Percentiles rank a stretch among this genome's conserved stretches.
Evolutionary conservation across 176 grass and related monocot genomes (phyloP).

Genomic region (Oryza meridionalis): DNA sequence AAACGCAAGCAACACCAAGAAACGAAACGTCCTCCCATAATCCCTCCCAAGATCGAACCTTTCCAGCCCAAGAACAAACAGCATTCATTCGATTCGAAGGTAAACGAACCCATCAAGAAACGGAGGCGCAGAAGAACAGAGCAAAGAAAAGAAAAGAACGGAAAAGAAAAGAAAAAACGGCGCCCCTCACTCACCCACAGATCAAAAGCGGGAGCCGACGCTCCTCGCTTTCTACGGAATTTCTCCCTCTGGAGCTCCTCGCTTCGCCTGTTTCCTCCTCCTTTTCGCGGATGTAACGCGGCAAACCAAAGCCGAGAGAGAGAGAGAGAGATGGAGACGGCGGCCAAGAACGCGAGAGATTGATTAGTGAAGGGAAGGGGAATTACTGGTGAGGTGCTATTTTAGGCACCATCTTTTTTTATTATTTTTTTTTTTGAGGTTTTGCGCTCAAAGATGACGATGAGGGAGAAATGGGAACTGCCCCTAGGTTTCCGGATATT

Average conservation of each 20-base stretch:
- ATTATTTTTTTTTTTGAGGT: not conserved
- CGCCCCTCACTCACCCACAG: conserved; percentile 35
- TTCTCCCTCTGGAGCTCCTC: not conserved
- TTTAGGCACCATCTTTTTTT: conserved; percentile 28
- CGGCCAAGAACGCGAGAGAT: conserved; percentile 38
- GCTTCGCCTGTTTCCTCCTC: conserved; percentile 10
- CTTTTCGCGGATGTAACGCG: conserved; percentile 18
- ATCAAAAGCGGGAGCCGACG: conserved; percentile 11
- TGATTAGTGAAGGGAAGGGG: conserved; percentile 18
- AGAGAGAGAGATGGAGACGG: conserved; percentile 23
- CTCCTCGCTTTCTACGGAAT: not conserved
- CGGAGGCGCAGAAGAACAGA: not conserved
- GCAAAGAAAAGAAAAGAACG: rapidly evolving
- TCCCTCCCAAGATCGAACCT: conserved; percentile 8
- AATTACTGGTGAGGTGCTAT: conserved; percentile 18
- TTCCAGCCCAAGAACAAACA: conserved; percentile 3
- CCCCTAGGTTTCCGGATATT: not conserved
- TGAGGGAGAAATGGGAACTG: not conserved
- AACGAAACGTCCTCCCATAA: not conserved
- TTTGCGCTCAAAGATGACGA: conserved; percentile 24
- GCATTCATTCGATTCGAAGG: not conserved
- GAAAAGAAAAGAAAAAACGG: not conserved
- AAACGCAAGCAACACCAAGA: not conserved
- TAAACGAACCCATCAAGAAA: conserved; percentile 23
- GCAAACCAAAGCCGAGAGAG: not conserved